Evolutionary conservation across 306 rosid species (phyloP), one percentile per base, ranked within the genome.

Genomic region (Rosa rugosa): DNA sequence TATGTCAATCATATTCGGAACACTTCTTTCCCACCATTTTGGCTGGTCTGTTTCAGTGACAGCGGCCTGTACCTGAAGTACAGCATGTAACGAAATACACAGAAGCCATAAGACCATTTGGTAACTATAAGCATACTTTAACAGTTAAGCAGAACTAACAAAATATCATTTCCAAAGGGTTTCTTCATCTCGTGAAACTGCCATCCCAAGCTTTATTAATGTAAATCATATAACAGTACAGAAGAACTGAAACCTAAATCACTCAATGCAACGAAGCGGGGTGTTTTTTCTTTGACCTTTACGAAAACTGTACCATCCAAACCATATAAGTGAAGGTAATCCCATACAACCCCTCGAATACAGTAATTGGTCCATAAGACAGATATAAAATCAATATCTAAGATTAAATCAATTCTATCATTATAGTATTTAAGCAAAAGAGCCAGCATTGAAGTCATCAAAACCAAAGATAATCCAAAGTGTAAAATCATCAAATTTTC

Each of bases 11-110:
- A 96, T 93, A 80, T 96, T 96, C 63, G 93, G 86, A 74, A 92
- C 96, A 83, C 88, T 96, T 92, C 81, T 93, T 85, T 96, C 99
- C 99, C 98, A 96, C 99, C 99, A 96, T 83, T 96, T 96, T 77
- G 99, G 98, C 71, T 90, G 98, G 81, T 88, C 96, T 68, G 86
- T 90, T 86, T 88, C 98, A 44, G 96, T 80, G 82, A 91, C 78
- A 47, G 92, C 69, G 63, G 98, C 98, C 69, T 84, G 88, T 66
- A 91, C 92, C 99, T 96, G 84, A 63, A 78, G 78, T 66, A 11
- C 84, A 76, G 83, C 71, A 76, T 54, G 38, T 62, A 84, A 63
- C 8, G 40, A 64, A 84, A 82, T 65, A 78, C 80, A 78, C 70
- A 38, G 79, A 75, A 87, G 10, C 75, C 31, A 47, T 71, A 42